Percentiles rank a stretch among this genome's conserved stretches.
These are phyloP conservation scores for Acacia pycnantha DNA, from an alignment of 331 rosid species.

Conservation along the genomic window DNA sequence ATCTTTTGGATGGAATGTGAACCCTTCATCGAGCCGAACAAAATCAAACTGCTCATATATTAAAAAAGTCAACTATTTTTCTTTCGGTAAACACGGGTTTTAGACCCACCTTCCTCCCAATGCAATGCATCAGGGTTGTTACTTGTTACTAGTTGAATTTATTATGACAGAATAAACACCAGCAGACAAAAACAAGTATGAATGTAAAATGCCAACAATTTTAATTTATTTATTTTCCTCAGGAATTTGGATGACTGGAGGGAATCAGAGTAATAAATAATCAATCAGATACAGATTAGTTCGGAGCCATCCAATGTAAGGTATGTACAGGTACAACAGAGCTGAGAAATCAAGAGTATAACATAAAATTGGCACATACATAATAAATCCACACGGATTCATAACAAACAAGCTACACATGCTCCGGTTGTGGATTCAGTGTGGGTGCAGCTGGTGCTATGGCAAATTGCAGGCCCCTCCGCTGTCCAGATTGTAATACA, in stretches of 20 bases:
- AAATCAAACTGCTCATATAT: neutral
- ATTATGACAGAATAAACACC: neutral
- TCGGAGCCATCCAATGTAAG: slow-evolving; percentile 13
- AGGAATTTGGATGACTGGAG: neutral
- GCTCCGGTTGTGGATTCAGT: slow-evolving; percentile 45
- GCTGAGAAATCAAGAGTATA: slow-evolving; percentile 23
- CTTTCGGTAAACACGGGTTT: neutral
- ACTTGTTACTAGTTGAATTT: neutral
- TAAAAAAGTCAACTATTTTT: neutral
- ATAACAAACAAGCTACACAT: slow-evolving; percentile 36
- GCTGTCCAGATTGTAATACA: slow-evolving; percentile 79
- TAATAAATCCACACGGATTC: neutral
- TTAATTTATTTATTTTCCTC: neutral
- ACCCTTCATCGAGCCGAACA: neutral
- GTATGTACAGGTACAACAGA: slow-evolving; percentile 21
- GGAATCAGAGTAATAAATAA: neutral
- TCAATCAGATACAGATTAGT: neutral
- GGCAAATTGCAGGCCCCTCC: slow-evolving; percentile 69
- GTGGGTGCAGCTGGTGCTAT: slow-evolving; percentile 63
- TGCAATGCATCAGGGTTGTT: neutral
- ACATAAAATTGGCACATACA: slow-evolving; percentile 21
- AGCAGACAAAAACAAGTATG: neutral
- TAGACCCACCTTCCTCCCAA: neutral
- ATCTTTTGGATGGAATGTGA: no score
- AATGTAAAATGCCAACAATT: neutral